Evolutionary conservation across 2,329 filamentous ascomycete genomes (phyloP), one percentile per base, ranked within the genome.

Genomic region (Diaporthe citri): DNA sequence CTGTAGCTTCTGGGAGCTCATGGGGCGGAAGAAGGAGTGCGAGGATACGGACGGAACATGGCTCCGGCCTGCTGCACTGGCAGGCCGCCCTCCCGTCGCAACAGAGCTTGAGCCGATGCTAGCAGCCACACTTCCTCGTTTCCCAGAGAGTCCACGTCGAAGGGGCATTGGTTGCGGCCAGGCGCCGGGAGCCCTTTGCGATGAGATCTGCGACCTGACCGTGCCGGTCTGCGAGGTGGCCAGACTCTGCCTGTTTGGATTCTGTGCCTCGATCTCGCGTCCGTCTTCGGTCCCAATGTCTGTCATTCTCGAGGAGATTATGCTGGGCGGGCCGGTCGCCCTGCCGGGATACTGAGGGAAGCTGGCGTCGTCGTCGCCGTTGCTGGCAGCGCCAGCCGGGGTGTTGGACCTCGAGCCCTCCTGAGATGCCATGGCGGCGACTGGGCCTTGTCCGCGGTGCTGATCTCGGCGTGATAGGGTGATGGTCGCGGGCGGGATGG

Each of bases 1-100:
- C 85, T 98, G 96, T 69, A 98, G 87, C 82, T 95, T 93, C 83
- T 98, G 95, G 34, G 96, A 97, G 85, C 96, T 98, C 95, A 99
- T 97, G 52, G 97, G 97, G 31, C 93, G 93, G 82, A 97, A 98
- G 86, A 99, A 98, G 72, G 95, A 96, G 81, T 96, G 94, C 22
- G 95, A 95, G 3, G 95, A 93, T 71, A 99, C 87, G 2, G 94
- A 95, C 1, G 97, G 96, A 28, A 97, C 95, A 87, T 99, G 97
- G 56, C 94, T 97, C 80, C 93, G 91, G 82, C 93, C 95, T 60
- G 93, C 88, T 56, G 94, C 89, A 78, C 93, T 96, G 22, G 87
- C 88, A 71, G 87, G 93, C 78, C 89, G 89, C 78, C 84, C 91
- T 82, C 83, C 88, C 25, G 83, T 86, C 69, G 87, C 85, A 52